phyloP scores from a whole-genome alignment of 1,284 basidiomycete genomes.

The Moniliophthora roreri region DNA sequence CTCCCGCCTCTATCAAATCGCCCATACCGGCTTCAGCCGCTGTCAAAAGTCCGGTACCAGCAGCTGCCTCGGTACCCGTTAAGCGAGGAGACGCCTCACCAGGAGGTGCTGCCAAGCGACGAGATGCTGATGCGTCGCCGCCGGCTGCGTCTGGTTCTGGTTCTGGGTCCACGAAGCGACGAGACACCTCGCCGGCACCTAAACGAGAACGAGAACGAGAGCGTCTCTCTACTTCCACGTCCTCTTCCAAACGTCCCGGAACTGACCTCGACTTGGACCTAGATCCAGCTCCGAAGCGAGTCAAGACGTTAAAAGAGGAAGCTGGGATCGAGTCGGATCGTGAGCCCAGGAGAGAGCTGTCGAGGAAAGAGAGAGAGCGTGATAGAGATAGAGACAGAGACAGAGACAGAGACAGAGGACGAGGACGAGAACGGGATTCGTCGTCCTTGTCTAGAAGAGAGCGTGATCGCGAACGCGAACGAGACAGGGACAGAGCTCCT shows the following conservation, averaged over 20 bases:
- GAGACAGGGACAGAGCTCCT: not conserved
- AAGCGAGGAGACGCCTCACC: not conserved
- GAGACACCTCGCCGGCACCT: no score
- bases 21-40: not conserved
- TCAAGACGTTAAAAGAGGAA: constrained; percentile 15
- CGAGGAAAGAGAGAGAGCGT: constrained; percentile 18
- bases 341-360: constrained; percentile 26
- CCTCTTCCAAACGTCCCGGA: no score
- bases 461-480: not conserved
- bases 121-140: no score
- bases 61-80: not conserved
- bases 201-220: no score
- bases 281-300: constrained; percentile 9
- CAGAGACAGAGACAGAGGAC: constrained; percentile 21
- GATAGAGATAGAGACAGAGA: constrained; percentile 15
- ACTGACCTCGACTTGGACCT: constrained; percentile 8
- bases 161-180: no score
- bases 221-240: no score
- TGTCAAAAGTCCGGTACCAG: not conserved
- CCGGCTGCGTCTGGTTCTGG: no score
- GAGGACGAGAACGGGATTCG: constrained; percentile 26
- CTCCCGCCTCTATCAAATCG: not conserved
- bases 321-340: constrained; percentile 17
- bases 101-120: not conserved
- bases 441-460: constrained; percentile 9